Base-by-base conservation (phyloP, 163 green algal species). In the Scenedesmus sp. region DNA sequence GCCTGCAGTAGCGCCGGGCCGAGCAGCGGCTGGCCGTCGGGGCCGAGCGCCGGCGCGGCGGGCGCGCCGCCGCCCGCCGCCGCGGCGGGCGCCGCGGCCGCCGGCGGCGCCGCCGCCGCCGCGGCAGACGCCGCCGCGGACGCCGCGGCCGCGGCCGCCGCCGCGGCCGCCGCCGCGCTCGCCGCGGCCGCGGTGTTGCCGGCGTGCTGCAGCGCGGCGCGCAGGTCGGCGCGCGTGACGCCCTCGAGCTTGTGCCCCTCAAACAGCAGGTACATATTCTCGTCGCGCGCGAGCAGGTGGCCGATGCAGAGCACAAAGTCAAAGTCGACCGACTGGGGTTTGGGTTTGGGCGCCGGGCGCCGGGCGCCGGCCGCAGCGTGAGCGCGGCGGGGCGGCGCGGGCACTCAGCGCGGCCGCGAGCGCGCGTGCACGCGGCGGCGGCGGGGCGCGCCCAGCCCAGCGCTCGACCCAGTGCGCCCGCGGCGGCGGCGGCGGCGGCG, bases 231-330 rank as follows among this genome's bases (percentile, higher is more conserved):
- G 10, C 47, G 39, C 11, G 15, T 77, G 17, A 29, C 60, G 33
- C 82, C 80, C 24, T 89, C 85, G 42, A 90, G 71, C 13, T 51
- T 60, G 26, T 74, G 51, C 34, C 80, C 86, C 82, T 97, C 91
- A 71, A 98, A 97, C 31, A 95, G 86, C 1, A 91, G 91, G 84
- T 96, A 98, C 56, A 97, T 91, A 91, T 97, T 97, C 71, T 98
- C 94, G 54, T 98, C 94, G 13, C 94, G 89, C 6, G 81, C 86
- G 66, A 98, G 83, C 60, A 98, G 94, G 87, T 98, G 94, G 0
- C 94, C 88, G 22, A 93, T 87, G 78, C 85, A 91, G 69, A 97
- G 82, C 28, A 97, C 91, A 85, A 96, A 95, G 65, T 97, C 93
- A 66, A 93, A 94, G 4, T 81, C 44, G 5, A 85, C 71, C 31